phyloP scores from a whole-genome alignment of 768 basidiomycete species.

The Leccinum broughii region DNA sequence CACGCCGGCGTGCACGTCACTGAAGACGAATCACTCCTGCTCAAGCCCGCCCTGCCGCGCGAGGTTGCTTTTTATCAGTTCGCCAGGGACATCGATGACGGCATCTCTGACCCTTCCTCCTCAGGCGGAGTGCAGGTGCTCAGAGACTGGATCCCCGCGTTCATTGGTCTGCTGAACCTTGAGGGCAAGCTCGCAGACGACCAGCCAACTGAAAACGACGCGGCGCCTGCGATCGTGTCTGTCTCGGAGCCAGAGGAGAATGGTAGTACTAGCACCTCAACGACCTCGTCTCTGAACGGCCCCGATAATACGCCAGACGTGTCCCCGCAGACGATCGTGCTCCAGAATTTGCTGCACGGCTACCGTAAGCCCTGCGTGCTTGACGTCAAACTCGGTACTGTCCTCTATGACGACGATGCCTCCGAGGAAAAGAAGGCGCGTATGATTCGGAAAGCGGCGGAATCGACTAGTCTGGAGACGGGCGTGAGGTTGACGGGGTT shows the following conservation, averaged over 20 bases:
- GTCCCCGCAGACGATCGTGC: slow-evolving; percentile 65
- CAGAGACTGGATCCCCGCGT: slow-evolving; percentile 66
- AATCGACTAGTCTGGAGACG: slow-evolving; percentile 71
- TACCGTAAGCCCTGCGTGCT: slow-evolving; percentile 85
- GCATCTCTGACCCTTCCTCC: slow-evolving; percentile 23
- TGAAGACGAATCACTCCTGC: slow-evolving; percentile 74
- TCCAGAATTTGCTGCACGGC: slow-evolving; percentile 76
- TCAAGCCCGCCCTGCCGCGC: slow-evolving; percentile 67
- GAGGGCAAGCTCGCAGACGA: slow-evolving; percentile 44
- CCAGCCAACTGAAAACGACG: slow-evolving; percentile 5
- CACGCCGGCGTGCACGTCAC: slow-evolving; percentile 72
- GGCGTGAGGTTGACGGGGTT: slow-evolving; percentile 89
- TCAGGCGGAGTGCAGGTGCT: slow-evolving; percentile 30
- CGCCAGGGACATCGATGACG: slow-evolving; percentile 30
- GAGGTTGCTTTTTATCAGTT: slow-evolving; percentile 75
- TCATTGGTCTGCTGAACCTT: slow-evolving; percentile 76
- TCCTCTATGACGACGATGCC: slow-evolving; percentile 74
- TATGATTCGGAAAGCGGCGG: slow-evolving; percentile 69
- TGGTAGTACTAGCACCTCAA: slow-evolving; percentile 30
- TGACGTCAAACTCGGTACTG: slow-evolving; percentile 91
- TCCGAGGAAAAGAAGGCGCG: slow-evolving; percentile 72
- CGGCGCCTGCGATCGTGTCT: slow-evolving; percentile 25
- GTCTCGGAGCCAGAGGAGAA: slow-evolving; percentile 32
- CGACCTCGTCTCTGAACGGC: slow-evolving; percentile 31
- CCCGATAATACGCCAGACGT: background rate